A percentile compares a stretch with the other conserved stretches of the same genome.
Evolutionary conservation across 2,329 filamentous ascomycete species (phyloP).

Genomic region (Fusarium secorum): DNA sequence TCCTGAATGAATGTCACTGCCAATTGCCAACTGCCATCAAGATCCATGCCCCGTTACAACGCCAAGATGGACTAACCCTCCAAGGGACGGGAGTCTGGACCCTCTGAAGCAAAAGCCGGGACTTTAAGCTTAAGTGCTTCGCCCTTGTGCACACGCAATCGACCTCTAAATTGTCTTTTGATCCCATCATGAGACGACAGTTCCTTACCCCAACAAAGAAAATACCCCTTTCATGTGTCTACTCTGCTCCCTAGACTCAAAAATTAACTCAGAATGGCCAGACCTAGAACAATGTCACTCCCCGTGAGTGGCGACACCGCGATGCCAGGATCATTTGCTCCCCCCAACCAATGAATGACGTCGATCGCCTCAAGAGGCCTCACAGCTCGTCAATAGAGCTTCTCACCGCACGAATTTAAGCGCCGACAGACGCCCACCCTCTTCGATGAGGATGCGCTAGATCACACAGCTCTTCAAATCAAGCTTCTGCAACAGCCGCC

Average conservation of each 20-base stretch:
- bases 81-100: constrained; percentile 1
- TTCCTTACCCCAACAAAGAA: neutral
- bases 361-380: constrained; percentile 39
- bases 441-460: constrained; percentile 4
- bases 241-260: neutral
- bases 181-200: neutral
- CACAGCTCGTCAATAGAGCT: constrained; percentile 24
- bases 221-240: neutral
- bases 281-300: neutral
- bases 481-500: constrained; percentile 16
- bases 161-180: neutral
- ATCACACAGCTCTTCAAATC: constrained; percentile 25
- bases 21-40: neutral
- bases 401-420: constrained; percentile 33
- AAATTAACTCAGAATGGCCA: neutral
- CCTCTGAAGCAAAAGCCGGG: constrained; percentile 7
- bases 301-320: constrained; percentile 24
- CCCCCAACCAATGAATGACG: constrained; percentile 38
- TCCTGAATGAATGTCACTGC: constrained; percentile 1
- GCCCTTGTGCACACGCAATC: constrained; percentile 29
- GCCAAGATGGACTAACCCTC: constrained; percentile 23
- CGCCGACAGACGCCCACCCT: constrained; percentile 38
- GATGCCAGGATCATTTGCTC: constrained; percentile 18
- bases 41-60: neutral
- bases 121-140: constrained; percentile 37